Evolutionary conservation across 768 basidiomycete species (phyloP).

Genomic region (Fomitopsis serialis): DNA sequence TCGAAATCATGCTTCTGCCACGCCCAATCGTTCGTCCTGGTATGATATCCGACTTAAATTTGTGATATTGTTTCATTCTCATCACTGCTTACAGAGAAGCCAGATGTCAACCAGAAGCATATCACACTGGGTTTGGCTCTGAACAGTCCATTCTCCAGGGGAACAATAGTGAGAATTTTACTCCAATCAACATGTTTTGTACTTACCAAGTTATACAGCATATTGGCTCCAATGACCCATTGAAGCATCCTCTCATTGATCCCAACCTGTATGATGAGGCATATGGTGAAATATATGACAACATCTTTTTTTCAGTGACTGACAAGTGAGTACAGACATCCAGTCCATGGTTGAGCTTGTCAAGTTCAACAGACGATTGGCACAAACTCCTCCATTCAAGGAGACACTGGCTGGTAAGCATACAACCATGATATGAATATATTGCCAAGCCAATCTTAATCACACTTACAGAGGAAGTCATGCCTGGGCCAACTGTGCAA

Average conservation of each 20-base stretch:
- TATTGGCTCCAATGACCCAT: conserved; percentile 19
- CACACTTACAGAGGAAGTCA: conserved; percentile 16
- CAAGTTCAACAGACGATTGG: conserved; percentile 20
- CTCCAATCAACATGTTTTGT: neutral
- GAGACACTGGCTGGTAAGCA: conserved; percentile 8
- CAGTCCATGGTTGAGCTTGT: conserved; percentile 16
- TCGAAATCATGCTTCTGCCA: conserved; percentile 9
- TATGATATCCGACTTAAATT: neutral
- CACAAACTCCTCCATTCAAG: conserved; percentile 15
- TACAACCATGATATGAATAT: neutral
- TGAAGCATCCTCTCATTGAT: conserved; percentile 19
- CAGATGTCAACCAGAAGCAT: conserved; percentile 20
- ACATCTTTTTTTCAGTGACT: neutral
- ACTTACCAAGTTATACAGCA: conserved; percentile 9
- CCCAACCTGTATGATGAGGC: conserved; percentile 22
- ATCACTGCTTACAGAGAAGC: conserved; percentile 27
- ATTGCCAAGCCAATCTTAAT: neutral
- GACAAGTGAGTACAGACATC: conserved; percentile 9
- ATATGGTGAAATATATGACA: conserved; percentile 13
- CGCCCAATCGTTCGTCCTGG: conserved; percentile 3
- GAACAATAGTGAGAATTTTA: conserved; percentile 19
- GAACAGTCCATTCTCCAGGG: conserved; percentile 24
- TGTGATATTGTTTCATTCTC: neutral
- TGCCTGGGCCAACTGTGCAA: conserved; percentile 16
- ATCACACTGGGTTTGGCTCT: conserved; percentile 17